Conservation (phyloP, 2,329 filamentous ascomycete species). For the Fusarium coicis region DNA sequence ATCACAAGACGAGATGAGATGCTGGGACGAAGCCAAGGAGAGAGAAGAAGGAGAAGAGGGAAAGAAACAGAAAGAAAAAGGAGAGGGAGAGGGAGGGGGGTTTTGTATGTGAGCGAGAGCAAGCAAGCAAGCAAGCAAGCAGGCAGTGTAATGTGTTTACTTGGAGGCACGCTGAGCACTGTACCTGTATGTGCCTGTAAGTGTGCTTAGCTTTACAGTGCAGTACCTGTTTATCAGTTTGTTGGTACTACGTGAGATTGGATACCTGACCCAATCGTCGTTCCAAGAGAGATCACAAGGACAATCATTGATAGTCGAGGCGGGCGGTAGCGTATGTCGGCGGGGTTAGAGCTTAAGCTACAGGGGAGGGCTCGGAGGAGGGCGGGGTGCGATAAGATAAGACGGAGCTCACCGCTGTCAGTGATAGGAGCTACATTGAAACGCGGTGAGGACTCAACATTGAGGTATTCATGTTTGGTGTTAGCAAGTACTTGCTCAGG, state of each 20-base stretch:
- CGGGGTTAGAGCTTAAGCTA: conserved; percentile 35
- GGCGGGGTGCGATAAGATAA: conserved; percentile 46
- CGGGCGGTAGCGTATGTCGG: conserved; percentile 20
- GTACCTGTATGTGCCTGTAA: background rate
- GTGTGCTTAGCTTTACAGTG: background rate
- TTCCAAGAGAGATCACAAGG: conserved; percentile 35
- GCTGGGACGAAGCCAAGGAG: conserved; percentile 44
- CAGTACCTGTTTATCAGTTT: conserved; percentile 20
- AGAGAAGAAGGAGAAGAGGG: conserved; percentile 26
- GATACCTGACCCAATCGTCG: conserved; percentile 11
- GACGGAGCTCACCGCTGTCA: conserved; percentile 43
- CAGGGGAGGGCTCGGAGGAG: conserved; percentile 32
- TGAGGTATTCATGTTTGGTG: background rate
- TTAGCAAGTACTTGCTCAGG: conserved; percentile 10
- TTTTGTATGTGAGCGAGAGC: conserved; percentile 29
- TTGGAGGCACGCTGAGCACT: conserved; percentile 20
- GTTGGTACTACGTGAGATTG: conserved; percentile 29
- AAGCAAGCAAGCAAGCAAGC: background rate
- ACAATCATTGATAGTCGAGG: background rate
- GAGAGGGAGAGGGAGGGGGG: conserved; percentile 21
- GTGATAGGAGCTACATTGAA: conserved; percentile 16
- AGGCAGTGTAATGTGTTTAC: background rate
- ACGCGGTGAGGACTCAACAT: conserved; percentile 32
- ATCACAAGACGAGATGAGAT: conserved; percentile 31
- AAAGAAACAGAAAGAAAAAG: conserved; percentile 24